Percentiles rank a stretch among this genome's conserved stretches.
These are phyloP conservation scores for Botrytis sinoallii DNA, from an alignment of 2,329 filamentous ascomycete species.

Conservation along the genomic window DNA sequence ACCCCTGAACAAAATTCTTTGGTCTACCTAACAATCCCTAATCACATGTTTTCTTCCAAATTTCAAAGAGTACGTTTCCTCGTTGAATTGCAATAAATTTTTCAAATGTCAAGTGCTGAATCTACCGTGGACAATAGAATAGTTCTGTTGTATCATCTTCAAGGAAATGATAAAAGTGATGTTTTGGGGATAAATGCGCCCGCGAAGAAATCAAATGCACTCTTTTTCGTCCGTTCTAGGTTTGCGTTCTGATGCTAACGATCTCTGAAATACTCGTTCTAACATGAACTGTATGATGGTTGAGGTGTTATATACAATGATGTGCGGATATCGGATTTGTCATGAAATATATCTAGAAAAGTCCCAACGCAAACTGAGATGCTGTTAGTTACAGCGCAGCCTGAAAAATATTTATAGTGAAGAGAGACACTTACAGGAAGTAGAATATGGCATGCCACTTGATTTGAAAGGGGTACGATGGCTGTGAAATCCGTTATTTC, in stretches of 20 bases:
- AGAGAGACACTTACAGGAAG: conserved; percentile 21
- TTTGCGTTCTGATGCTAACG: neutral
- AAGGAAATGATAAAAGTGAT: neutral
- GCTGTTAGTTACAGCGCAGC: conserved; percentile 8
- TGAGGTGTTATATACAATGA: neutral
- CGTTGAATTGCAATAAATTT: neutral
- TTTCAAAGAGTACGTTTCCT: neutral
- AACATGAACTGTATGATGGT: neutral
- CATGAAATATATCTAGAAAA: conserved; percentile 1
- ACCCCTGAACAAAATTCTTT: neutral
- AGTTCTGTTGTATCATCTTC: neutral
- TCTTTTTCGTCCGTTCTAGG: neutral
- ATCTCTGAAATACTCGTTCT: neutral
- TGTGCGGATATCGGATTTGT: neutral
- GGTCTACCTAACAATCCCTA: neutral
- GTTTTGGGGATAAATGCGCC: neutral
- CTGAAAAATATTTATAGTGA: neutral
- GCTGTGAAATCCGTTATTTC: conserved; percentile 55
- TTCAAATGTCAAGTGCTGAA: neutral
- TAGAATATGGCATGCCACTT: conserved; percentile 27
- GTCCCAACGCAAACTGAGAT: conserved; percentile 22
- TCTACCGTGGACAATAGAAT: neutral
- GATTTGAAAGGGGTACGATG: conserved; percentile 54
- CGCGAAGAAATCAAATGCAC: neutral
- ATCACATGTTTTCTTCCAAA: neutral